These are phyloP conservation scores for Elsinoe australis DNA, from an alignment of 2,329 filamentous ascomycete genomes.

Conservation along the genomic window DNA sequence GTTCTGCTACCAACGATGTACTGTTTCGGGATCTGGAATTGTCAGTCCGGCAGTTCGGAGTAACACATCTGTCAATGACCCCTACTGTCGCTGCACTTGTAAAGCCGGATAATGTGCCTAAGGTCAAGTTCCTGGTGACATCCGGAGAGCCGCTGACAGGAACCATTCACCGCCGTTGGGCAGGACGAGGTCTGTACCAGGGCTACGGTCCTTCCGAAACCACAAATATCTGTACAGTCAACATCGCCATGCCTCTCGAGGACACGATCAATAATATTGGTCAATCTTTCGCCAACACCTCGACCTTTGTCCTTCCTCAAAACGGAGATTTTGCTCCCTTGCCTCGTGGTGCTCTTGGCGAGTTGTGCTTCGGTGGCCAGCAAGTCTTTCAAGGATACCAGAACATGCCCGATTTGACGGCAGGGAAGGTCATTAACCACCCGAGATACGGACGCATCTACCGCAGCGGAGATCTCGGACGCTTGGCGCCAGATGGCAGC, in stretches of 20 bases:
- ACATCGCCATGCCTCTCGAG: conserved; percentile 47
- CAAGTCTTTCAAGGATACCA: conserved; percentile 72
- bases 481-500: conserved; percentile 68
- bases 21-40: conserved; percentile 65
- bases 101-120: conserved; percentile 58
- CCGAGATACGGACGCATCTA: conserved; percentile 65
- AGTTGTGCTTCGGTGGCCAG: conserved; percentile 78
- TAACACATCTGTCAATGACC: conserved; percentile 79
- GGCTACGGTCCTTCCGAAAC: conserved; percentile 81
- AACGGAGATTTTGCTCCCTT: conserved; percentile 45
- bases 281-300: conserved; percentile 65
- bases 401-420: conserved; percentile 54
- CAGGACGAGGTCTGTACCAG: conserved; percentile 59
- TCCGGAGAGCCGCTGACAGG: conserved; percentile 73
- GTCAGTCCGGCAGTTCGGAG: conserved; percentile 53
- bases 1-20: conserved; percentile 64
- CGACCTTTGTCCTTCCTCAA: conserved; percentile 54
- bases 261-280: conserved; percentile 72
- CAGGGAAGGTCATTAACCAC: conserved; percentile 61
- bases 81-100: conserved; percentile 77
- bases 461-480: conserved; percentile 72
- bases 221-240: conserved; percentile 79
- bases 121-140: conserved; percentile 67
- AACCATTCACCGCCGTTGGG: conserved; percentile 63
- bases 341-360: conserved; percentile 66